Evolutionary conservation across 2,329 filamentous ascomycete genomes (phyloP).

Genomic region (Akanthomyces uredinophilus): DNA sequence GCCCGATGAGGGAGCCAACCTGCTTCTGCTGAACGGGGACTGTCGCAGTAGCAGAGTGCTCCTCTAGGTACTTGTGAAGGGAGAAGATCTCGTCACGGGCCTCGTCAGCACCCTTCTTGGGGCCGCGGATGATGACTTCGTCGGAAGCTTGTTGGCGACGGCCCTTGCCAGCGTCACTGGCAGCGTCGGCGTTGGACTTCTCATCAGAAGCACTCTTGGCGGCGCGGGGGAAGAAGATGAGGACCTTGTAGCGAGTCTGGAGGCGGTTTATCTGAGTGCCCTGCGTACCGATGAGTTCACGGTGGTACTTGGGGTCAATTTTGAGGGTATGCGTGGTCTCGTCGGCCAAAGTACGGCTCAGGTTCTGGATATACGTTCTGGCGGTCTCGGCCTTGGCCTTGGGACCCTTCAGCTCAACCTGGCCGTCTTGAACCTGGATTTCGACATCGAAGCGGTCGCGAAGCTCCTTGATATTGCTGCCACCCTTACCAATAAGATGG

Average conservation of each 20-base stretch:
- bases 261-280: conserved; percentile 87
- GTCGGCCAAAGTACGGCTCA: conserved; percentile 81
- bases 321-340: conserved; percentile 83
- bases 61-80: conserved; percentile 81
- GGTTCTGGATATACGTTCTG: conserved; percentile 71
- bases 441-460: conserved; percentile 64
- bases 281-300: conserved; percentile 84
- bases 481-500: conserved; percentile 67
- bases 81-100: conserved; percentile 88
- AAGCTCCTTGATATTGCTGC: conserved; percentile 61
- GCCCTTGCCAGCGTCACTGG: conserved; percentile 61
- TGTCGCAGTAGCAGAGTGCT: conserved; percentile 75
- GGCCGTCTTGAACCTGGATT: conserved; percentile 88
- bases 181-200: conserved; percentile 61
- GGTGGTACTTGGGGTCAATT: conserved; percentile 89
- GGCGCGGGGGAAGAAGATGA: conserved; percentile 84
- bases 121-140: conserved; percentile 86
- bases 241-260: conserved; percentile 87
- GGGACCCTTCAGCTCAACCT: conserved; percentile 92
- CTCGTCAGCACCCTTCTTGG: conserved; percentile 86
- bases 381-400: conserved; percentile 89
- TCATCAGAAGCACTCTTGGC: conserved; percentile 63
- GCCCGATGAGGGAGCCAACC: conserved; percentile 87
- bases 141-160: conserved; percentile 73
- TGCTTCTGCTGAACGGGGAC: conserved; percentile 88